These are phyloP conservation scores for Gaillardinia entomophila DNA, from an alignment of 805 yeast genomes.

Conservation along the genomic window DNA sequence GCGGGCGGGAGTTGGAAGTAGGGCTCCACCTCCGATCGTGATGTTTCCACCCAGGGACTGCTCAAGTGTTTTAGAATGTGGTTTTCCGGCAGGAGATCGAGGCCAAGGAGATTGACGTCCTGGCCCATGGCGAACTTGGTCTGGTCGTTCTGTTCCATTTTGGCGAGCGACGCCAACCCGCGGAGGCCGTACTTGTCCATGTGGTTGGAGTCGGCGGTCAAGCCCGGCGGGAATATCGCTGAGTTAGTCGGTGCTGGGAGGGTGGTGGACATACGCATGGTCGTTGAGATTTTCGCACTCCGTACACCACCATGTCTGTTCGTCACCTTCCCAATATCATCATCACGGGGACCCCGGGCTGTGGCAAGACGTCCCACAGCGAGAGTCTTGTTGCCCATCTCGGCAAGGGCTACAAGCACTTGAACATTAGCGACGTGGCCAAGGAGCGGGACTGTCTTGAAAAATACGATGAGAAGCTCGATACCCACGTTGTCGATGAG, in stretches of 20 bases:
- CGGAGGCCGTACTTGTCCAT: slow-evolving; percentile 63
- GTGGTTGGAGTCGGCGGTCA: slow-evolving; percentile 22
- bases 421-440: slow-evolving; percentile 77
- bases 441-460: slow-evolving; percentile 70
- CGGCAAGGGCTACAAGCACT: slow-evolving; percentile 42
- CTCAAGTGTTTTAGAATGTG: slow-evolving; percentile 62
- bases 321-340: slow-evolving; percentile 65
- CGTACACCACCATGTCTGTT: slow-evolving; percentile 23
- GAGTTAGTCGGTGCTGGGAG: no score
- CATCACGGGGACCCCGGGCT: slow-evolving; percentile 94
- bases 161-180: slow-evolving; percentile 55
- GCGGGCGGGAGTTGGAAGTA: slow-evolving; percentile 57
- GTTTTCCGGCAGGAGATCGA: slow-evolving; percentile 46
- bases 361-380: slow-evolving; percentile 80
- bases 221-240: neutral
- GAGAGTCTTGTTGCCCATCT: slow-evolving; percentile 49
- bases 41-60: slow-evolving; percentile 94
- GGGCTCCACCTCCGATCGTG: slow-evolving; percentile 88
- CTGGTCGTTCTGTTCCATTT: slow-evolving; percentile 58
- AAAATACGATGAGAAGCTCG: slow-evolving; percentile 80
- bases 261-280: no score
- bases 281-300: no score
- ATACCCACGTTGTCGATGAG: slow-evolving; percentile 87
- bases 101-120: slow-evolving; percentile 62
- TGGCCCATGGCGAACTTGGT: slow-evolving; percentile 69